Evolutionary conservation across 768 basidiomycete genomes (phyloP).

Genomic region (Naganishia randhawae): DNA sequence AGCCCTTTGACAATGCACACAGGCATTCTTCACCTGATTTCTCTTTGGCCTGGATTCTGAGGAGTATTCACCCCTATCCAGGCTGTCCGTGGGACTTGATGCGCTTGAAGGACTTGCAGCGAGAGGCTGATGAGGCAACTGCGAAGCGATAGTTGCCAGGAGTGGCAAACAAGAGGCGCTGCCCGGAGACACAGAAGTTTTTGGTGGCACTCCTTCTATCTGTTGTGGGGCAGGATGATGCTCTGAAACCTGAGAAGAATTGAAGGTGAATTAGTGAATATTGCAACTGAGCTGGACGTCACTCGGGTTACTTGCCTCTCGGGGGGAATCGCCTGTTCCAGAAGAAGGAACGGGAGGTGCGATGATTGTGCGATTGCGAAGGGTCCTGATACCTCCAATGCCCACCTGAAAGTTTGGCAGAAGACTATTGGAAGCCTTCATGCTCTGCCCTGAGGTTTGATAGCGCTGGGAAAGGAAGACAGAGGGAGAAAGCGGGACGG

Average conservation of each 20-base stretch:
- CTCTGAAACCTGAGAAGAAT: too few relatives aligned
- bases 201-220: neutral
- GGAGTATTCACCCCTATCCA: neutral
- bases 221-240: too few relatives aligned
- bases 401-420: neutral
- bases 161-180: neutral
- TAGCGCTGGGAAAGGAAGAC: neutral
- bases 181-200: neutral
- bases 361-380: neutral
- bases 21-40: conserved; percentile 45
- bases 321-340: neutral
- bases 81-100: neutral
- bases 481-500: neutral
- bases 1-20: conserved; percentile 49
- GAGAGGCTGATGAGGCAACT: neutral
- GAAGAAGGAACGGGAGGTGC: neutral
- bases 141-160: conserved; percentile 1
- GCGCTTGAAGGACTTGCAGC: neutral
- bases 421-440: neutral
- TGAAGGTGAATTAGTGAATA: neutral
- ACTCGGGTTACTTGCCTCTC: too few relatives aligned
- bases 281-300: neutral
- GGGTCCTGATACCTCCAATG: neutral
- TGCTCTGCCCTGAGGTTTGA: neutral
- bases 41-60: conserved; percentile 31